Base-by-base conservation (phyloP, 2,329 filamentous ascomycete genomes). In the Elsinoe perseae region DNA sequence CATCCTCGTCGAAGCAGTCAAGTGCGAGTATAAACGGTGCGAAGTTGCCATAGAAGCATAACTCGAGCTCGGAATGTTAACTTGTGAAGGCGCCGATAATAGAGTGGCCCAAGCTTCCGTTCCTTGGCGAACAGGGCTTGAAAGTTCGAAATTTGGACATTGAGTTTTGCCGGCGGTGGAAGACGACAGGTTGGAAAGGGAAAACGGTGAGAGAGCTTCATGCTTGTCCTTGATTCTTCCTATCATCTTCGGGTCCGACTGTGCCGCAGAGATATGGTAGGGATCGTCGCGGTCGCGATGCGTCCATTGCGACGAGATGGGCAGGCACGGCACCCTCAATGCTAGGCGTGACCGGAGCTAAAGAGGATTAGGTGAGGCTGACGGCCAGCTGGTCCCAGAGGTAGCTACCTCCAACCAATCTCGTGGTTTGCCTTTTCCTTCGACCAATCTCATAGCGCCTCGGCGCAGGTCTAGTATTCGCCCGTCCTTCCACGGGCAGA, bases 391-490 rank as follows among this genome's bases (percentile, higher is more conserved):
- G 48, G 23, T 52, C 32, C 32, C 32, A 14, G 32, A 36, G 32
- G 32, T 36, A 9, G 5, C 43, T 28, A 48, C 27, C 43, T 48
- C 25, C 21, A 36, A 36, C 48, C 48, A 52, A 52, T 52, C 48
- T 52, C 27, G 27, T 52, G 48, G 48, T 30, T 52, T 21, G 28
- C 27, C 30, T 34, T 23, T 38, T 28, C 18, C n/a, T 12, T 52
- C 28, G 30, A 52, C 48, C 48, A 52, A 52, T 52, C 48, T 38
- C 9, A 52, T 30, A 34, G 18, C 10, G 48, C 30, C 48, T 52
- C 48, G 48, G 48, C 48, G 48, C 32, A 14, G 44, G 28, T 52
- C 48, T 52, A 52, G 48, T n/a, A 52, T 34, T 36, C 32, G 48
- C 20, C 48, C 48, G 32, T 36, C 28, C 23, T 34, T 32, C 28